phyloP scores from a whole-genome alignment of 495 filamentous ascomycete genomes.

The Paragyromitra xinjiangensis region DNA sequence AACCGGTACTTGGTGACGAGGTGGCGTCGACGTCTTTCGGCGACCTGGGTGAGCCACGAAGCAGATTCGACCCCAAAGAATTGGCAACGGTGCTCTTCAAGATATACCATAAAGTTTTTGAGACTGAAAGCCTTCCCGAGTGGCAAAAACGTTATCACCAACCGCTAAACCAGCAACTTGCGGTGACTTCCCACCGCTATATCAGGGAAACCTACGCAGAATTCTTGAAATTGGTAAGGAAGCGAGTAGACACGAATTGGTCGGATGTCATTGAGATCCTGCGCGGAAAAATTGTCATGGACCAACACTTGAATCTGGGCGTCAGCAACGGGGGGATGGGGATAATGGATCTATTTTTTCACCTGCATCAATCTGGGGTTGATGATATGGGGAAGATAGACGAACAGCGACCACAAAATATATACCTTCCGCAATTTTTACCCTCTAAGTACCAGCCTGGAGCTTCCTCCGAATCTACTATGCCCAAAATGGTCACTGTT shows the following conservation, averaged over 20 bases:
- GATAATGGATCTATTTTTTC: constrained; percentile 5
- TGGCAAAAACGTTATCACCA: not conserved
- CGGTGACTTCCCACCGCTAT: constrained; percentile 45
- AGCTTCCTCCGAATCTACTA: not conserved
- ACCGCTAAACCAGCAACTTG: not conserved
- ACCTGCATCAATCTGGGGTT: constrained; percentile 14
- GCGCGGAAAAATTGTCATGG: constrained; percentile 48
- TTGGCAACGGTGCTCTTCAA: constrained; percentile 48
- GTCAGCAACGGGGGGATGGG: not conserved
- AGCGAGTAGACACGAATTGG: constrained; percentile 57
- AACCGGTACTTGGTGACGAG: constrained; percentile 47
- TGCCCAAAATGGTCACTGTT: constrained; percentile 2
- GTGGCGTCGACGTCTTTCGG: constrained; percentile 8
- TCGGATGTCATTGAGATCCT: constrained; percentile 53
- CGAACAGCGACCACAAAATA: no score
- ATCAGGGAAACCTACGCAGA: constrained; percentile 60
- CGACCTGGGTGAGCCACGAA: not conserved
- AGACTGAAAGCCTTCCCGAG: constrained; percentile 3
- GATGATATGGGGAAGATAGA: not conserved
- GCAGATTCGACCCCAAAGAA: not conserved
- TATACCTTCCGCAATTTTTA: not conserved
- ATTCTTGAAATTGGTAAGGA: constrained; percentile 57
- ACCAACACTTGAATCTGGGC: constrained; percentile 14
- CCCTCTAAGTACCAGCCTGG: not conserved
- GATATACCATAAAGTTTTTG: constrained; percentile 62